A percentile compares a stretch with the other conserved stretches of the same genome.
phyloP scores from a whole-genome alignment of 371 early-diverging fungal genomes.

The Mortierella sp. region DNA sequence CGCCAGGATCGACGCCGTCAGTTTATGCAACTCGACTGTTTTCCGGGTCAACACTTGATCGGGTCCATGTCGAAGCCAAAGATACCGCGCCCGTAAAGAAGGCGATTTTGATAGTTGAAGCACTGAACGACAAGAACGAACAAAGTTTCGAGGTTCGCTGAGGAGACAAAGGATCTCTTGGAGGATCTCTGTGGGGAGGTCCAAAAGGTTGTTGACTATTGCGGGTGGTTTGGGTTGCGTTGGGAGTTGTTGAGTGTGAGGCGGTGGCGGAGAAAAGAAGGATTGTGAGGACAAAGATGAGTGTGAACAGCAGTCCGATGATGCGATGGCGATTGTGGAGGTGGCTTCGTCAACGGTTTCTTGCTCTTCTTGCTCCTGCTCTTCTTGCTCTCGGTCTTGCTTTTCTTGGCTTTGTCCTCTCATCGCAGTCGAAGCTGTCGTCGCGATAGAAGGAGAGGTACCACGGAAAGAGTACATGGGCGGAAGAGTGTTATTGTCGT shows the following conservation, averaged over 20 bases:
- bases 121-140: conserved; percentile 34
- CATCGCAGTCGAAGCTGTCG: neutral
- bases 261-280: neutral
- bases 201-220: conserved; percentile 17
- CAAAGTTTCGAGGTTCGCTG: conserved; percentile 30
- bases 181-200: conserved; percentile 45
- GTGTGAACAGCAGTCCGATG: conserved; percentile 10
- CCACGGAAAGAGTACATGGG: conserved; percentile 1
- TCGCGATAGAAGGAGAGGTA: neutral
- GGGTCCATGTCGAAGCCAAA: conserved; percentile 36
- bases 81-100: conserved; percentile 36
- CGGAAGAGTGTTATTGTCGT: neutral
- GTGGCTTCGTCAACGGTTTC: neutral
- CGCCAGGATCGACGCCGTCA: conserved; percentile 43
- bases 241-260: neutral
- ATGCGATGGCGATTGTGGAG: conserved; percentile 12
- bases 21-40: conserved; percentile 29
- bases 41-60: conserved; percentile 46
- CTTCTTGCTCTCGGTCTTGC: neutral
- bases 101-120: conserved; percentile 31
- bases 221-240: neutral
- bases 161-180: conserved; percentile 44
- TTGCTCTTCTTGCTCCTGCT: neutral
- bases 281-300: neutral
- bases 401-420: neutral